Evolutionary conservation across 2,329 filamentous ascomycete genomes (phyloP).

Genomic region (Cryphonectria parasitica): DNA sequence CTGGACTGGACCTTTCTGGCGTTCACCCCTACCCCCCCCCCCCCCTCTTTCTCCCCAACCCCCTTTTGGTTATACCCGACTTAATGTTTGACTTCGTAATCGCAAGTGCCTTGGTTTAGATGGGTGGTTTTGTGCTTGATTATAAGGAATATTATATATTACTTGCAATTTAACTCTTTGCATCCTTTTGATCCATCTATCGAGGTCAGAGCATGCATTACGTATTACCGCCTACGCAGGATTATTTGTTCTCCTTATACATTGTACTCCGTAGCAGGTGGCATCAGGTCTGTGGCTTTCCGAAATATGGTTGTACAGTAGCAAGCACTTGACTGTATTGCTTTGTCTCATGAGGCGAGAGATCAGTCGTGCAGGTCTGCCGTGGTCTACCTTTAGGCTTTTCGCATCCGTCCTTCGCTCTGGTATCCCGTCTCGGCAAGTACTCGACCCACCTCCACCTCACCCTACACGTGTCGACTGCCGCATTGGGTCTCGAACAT

Average conservation of each 20-base stretch:
- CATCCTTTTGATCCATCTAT: background rate
- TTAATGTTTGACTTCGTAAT: slow-evolving; percentile 13
- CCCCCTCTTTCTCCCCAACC: too few species aligned
- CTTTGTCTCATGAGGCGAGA: background rate
- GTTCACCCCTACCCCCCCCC: too few species aligned
- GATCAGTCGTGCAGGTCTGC: background rate
- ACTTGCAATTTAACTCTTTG: background rate
- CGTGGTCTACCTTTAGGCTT: background rate
- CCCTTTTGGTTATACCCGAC: slow-evolving; percentile 19
- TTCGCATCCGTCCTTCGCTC: background rate
- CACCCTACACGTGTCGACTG: background rate
- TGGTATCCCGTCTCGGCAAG: background rate
- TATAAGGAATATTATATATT: background rate
- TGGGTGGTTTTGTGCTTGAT: background rate
- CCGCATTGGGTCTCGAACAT: background rate
- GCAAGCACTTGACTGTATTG: background rate
- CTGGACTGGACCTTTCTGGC: background rate
- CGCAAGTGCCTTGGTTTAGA: background rate
- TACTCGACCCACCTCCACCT: background rate
- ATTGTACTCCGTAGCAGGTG: too few species aligned
- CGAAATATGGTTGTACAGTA: background rate
- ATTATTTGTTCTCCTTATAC: background rate
- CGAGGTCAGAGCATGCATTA: background rate
- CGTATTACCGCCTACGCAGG: background rate
- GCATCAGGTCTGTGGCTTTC: background rate